Conservation (phyloP, 2,329 filamentous ascomycete genomes). For the Penicillium sp. region DNA sequence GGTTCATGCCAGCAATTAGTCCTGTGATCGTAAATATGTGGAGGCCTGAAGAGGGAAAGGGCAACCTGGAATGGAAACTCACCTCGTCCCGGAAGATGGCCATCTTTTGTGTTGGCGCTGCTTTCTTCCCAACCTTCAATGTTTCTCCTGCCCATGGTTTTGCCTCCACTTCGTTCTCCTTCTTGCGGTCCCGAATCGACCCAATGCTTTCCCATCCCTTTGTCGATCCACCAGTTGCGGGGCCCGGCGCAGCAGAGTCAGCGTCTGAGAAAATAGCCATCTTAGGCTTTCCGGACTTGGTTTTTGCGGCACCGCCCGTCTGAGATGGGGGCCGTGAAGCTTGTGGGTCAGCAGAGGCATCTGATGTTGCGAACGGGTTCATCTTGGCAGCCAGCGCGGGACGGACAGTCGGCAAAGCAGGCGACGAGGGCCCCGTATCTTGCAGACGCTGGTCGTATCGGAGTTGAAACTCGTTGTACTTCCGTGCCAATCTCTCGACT, state of each 20-base stretch:
- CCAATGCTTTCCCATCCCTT: slow-evolving; percentile 93
- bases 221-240: slow-evolving; percentile 52
- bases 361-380: slow-evolving; percentile 69
- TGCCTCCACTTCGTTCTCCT: slow-evolving; percentile 84
- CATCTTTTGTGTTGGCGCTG: slow-evolving; percentile 75
- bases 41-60: slow-evolving; percentile 42
- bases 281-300: slow-evolving; percentile 73
- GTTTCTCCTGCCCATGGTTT: slow-evolving; percentile 93
- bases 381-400: slow-evolving; percentile 81
- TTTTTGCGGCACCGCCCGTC: slow-evolving; percentile 47
- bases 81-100: slow-evolving; percentile 94
- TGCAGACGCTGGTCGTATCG: slow-evolving; percentile 67
- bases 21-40: slow-evolving; percentile 88
- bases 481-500: slow-evolving; percentile 74
- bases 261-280: slow-evolving; percentile 87
- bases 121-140: slow-evolving; percentile 80
- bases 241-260: slow-evolving; percentile 58
- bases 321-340: slow-evolving; percentile 54
- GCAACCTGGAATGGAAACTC: slow-evolving; percentile 52
- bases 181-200: slow-evolving; percentile 80
- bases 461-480: slow-evolving; percentile 88
- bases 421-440: slow-evolving; percentile 70
- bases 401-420: slow-evolving; percentile 77
- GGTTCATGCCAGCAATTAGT: slow-evolving; percentile 71
- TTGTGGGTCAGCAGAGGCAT: slow-evolving; percentile 63